A percentile compares a stretch with the other conserved stretches of the same genome.
Conservation (phyloP, 495 filamentous ascomycete species). For the Hypomontagnella submonticulosa region DNA sequence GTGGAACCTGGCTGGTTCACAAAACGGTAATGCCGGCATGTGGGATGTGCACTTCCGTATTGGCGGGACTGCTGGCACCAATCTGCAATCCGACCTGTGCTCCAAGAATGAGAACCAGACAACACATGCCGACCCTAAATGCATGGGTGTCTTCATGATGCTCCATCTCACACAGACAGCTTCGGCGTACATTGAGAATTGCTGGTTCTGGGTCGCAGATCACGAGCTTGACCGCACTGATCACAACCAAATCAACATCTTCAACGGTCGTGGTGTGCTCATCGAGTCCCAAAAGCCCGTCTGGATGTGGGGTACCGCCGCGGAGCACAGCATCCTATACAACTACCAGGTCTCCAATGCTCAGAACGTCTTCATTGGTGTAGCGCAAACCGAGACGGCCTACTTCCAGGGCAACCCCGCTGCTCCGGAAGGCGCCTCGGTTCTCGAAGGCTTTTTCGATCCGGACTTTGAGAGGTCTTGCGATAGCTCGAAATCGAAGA, state of each 20-base stretch:
- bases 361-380: slow-evolving; percentile 81
- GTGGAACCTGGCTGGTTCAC: slow-evolving; percentile 81
- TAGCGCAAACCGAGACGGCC: slow-evolving; percentile 92
- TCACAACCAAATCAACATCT: slow-evolving; percentile 88
- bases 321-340: slow-evolving; percentile 92
- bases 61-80: slow-evolving; percentile 82
- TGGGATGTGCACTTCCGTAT: slow-evolving; percentile 95
- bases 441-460: slow-evolving; percentile 73
- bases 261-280: slow-evolving; percentile 87
- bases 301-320: slow-evolving; percentile 80
- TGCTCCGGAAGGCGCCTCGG: slow-evolving; percentile 72
- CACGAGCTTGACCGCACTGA: slow-evolving; percentile 85
- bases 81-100: slow-evolving; percentile 81
- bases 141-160: slow-evolving; percentile 82
- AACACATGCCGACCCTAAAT: slow-evolving; percentile 64
- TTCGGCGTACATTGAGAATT: slow-evolving; percentile 87
- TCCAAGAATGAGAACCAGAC: slow-evolving; percentile 72
- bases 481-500: slow-evolving; percentile 62
- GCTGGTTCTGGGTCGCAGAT: slow-evolving; percentile 95
- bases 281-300: slow-evolving; percentile 73
- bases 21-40: slow-evolving; percentile 78
- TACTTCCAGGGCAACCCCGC: slow-evolving; percentile 91
- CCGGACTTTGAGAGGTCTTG: slow-evolving; percentile 77
- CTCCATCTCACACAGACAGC: slow-evolving; percentile 79
- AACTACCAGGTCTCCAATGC: slow-evolving; percentile 85